Conservation (phyloP, 257 asterid genomes). For the Schizonepeta tenuifolia region DNA sequence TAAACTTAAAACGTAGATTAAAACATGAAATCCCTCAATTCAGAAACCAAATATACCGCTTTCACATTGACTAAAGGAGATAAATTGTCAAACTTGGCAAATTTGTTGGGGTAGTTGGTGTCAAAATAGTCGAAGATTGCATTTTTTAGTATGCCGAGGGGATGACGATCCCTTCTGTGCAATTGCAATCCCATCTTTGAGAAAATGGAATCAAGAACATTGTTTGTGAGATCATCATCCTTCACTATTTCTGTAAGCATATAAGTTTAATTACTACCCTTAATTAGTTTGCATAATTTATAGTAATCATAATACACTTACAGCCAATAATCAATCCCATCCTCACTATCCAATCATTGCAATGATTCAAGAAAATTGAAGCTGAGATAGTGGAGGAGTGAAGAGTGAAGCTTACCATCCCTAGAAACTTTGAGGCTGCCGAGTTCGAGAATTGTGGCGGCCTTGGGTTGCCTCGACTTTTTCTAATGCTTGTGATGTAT, state of each 20-base stretch:
- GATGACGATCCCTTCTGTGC: slow-evolving; percentile 89
- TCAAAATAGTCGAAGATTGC: slow-evolving; percentile 86
- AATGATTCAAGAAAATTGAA: background rate
- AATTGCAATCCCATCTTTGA: slow-evolving; percentile 94
- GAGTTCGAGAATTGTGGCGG: slow-evolving; percentile 64
- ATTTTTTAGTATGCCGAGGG: slow-evolving; percentile 87
- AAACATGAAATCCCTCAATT: background rate
- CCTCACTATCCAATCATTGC: background rate
- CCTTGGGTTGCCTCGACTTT: slow-evolving; percentile 49
- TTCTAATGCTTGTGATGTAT: slow-evolving; percentile 32
- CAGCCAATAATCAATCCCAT: no score
- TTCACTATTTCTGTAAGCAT: slow-evolving; percentile 74
- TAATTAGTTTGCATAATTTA: background rate
- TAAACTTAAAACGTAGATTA: background rate
- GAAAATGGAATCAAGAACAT: slow-evolving; percentile 87
- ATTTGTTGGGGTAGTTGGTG: slow-evolving; percentile 67
- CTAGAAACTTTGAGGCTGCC: slow-evolving; percentile 65
- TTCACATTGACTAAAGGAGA: slow-evolving; percentile 77
- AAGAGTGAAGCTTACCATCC: slow-evolving; percentile 37
- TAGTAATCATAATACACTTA: background rate
- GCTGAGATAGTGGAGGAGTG: background rate
- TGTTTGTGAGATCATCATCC: slow-evolving; percentile 93
- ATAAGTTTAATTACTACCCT: slow-evolving; percentile 18
- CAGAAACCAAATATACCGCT: slow-evolving; percentile 50
- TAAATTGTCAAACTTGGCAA: slow-evolving; percentile 77